Conservation (phyloP, 352 stramenopile genomes). For the Phytopythium boreale region DNA sequence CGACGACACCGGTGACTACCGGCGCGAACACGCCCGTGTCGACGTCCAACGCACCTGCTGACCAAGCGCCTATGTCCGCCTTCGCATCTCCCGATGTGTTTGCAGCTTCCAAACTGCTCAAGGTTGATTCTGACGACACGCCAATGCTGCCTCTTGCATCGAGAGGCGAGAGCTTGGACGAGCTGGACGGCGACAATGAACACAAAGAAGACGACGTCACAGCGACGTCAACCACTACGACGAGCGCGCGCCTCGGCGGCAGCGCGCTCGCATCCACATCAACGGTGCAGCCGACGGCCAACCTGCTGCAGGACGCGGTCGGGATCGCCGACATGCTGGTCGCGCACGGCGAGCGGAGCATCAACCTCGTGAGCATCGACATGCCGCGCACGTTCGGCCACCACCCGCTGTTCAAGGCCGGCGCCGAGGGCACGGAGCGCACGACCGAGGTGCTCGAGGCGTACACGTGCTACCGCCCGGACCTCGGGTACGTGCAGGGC, state of each 20-base stretch:
- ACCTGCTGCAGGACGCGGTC: constrained; percentile 60
- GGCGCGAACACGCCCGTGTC: background rate
- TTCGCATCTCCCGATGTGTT: background rate
- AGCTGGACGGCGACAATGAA: background rate
- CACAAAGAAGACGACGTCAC: background rate
- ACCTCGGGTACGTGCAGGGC: constrained; percentile 83
- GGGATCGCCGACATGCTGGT: constrained; percentile 82
- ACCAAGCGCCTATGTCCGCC: background rate
- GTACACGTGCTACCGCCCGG: constrained; percentile 85
- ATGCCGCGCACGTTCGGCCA: constrained; percentile 86
- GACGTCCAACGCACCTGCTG: background rate
- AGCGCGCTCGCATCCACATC: background rate
- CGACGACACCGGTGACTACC: background rate
- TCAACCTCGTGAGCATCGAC: constrained; percentile 78
- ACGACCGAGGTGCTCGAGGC: constrained; percentile 82
- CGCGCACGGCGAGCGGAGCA: constrained; percentile 73
- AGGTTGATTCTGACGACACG: constrained; percentile 11
- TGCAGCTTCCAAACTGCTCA: background rate
- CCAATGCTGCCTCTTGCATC: constrained; percentile 6
- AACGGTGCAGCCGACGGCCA: background rate
- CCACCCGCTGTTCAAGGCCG: constrained; percentile 73
- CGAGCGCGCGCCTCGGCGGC: background rate
- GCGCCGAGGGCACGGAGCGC: constrained; percentile 62
- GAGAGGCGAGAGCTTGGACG: constrained; percentile 3
- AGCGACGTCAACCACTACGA: background rate